Evolutionary conservation across 495 filamentous ascomycete genomes (phyloP), one percentile per base, ranked within the genome.

Genomic region (Ramalina peruviana): DNA sequence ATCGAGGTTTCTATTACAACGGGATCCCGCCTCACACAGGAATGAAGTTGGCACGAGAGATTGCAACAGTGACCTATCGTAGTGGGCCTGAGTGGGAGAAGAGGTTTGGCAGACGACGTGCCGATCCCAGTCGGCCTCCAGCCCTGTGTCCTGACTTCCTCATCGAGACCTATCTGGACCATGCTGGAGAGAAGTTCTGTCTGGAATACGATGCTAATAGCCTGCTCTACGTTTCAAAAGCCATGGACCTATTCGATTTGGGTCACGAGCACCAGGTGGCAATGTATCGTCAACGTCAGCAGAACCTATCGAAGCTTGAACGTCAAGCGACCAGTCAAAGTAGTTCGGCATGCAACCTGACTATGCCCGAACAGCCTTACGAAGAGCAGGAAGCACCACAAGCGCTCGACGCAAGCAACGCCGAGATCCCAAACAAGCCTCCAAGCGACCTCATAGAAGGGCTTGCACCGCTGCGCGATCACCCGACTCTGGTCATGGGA

Each of bases 151-250:
- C 92, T 0, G 92, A 99, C 62, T 99, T 97, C 64, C 73, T 97
- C 21, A 95, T 99, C 53, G 92, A 99, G 61, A 99, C 92, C 0
- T 99, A 99, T 60, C 78, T 99, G 27, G 92, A 99, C 64, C 92
- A 99, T 60, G 93, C 92, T 2, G 92, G 92, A 40, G 92, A 99
- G 71, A 99, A 99, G 64, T 99, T 93, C 65, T 96, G 88, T 64
- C 73, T 99, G n/a, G 88, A 92, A 51, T 97, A 96, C 62, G 92
- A 99, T 59, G 79, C 92, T 17, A 99, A 99, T 68, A 94, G 88
- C 62, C 72, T 97, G 10, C 73, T 99, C 26, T 99, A 99, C 62
- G 83, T 97, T 27, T 94, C 86, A 57, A 99, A 99, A 66, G 93
- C 93, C 12, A 99, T 99, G 92, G 92, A 97, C 58, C 73, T 97